Conservation (phyloP, 208 protist genomes). For the Lotmaria passim region DNA sequence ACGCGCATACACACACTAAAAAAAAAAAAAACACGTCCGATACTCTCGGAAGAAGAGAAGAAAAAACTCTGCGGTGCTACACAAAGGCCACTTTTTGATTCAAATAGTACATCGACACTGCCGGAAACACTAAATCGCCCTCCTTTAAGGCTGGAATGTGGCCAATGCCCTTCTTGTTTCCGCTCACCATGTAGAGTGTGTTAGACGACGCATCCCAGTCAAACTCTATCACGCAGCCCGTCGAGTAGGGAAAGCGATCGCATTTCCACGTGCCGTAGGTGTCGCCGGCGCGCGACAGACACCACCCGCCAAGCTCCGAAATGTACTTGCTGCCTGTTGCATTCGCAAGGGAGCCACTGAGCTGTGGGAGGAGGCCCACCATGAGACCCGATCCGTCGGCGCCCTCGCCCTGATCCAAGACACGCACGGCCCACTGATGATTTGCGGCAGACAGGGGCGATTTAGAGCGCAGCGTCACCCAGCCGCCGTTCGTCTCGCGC, state of each 20-base stretch:
- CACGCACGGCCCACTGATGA: slow-evolving; percentile 87
- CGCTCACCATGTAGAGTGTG: slow-evolving; percentile 86
- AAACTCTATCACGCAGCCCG: slow-evolving; percentile 91
- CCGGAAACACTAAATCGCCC: slow-evolving; percentile 78
- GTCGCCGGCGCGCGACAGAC: slow-evolving; percentile 86
- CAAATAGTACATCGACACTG: slow-evolving; percentile 92
- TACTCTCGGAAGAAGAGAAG: slow-evolving; percentile 1
- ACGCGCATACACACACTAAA: background rate
- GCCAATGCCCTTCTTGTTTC: slow-evolving; percentile 70
- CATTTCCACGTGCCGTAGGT: slow-evolving; percentile 91
- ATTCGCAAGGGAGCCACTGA: slow-evolving; percentile 46
- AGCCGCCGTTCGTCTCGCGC: slow-evolving; percentile 89
- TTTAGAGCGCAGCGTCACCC: slow-evolving; percentile 88
- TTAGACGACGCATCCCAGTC: slow-evolving; percentile 79
- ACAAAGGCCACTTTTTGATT: slow-evolving; percentile 93
- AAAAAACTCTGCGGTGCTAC: slow-evolving; percentile 28
- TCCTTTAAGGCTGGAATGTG: slow-evolving; percentile 78
- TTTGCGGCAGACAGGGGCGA: slow-evolving; percentile 68
- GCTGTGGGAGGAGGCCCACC: slow-evolving; percentile 84
- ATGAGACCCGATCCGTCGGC: slow-evolving; percentile 89
- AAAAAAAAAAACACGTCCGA: slow-evolving; percentile 6
- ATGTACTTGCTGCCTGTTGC: slow-evolving; percentile 90
- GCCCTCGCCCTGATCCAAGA: slow-evolving; percentile 91
- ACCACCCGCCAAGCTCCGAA: slow-evolving; percentile 91
- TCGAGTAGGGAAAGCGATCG: slow-evolving; percentile 83